A percentile compares a stretch with the other conserved stretches of the same genome.
These are phyloP conservation scores for Apium graveolens DNA, from an alignment of 129 eudicot genomes.

Conservation along the genomic window DNA sequence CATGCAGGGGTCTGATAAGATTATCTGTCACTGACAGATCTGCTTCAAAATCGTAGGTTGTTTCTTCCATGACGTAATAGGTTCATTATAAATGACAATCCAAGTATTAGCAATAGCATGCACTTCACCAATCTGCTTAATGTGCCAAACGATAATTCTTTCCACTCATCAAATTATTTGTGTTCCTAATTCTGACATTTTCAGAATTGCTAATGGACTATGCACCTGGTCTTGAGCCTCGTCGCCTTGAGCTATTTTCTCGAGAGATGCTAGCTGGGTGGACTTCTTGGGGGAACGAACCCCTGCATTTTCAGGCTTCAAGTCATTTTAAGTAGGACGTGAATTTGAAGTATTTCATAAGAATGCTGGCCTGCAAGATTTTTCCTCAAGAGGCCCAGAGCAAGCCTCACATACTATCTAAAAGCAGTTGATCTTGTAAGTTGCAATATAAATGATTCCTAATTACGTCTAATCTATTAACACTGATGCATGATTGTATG, in stretches of 20 bases:
- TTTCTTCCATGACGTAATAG: too few relatives aligned
- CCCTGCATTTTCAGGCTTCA: slow-evolving; percentile 72
- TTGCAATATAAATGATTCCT: background rate
- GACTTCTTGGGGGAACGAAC: slow-evolving; percentile 97
- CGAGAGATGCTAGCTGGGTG: slow-evolving; percentile 82
- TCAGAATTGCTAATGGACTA: slow-evolving; percentile 65
- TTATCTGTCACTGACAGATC: too few relatives aligned
- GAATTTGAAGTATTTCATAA: background rate
- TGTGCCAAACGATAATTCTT: background rate
- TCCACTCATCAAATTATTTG: background rate
- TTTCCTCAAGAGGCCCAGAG: background rate
- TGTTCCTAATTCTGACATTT: slow-evolving; percentile 4
- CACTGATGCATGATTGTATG: background rate
- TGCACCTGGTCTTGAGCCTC: slow-evolving; percentile 56
- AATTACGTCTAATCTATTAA: background rate
- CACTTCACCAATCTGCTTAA: background rate
- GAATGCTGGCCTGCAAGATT: background rate
- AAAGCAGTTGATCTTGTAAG: slow-evolving; percentile 8
- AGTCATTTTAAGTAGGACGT: slow-evolving; percentile 39
- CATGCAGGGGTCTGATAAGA: too few relatives aligned
- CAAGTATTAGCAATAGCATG: background rate
- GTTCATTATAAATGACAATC: too few relatives aligned
- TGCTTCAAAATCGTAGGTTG: too few relatives aligned
- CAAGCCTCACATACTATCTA: background rate
- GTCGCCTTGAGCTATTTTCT: slow-evolving; percentile 77